phyloP scores from a whole-genome alignment of 202 grass and related monocot genomes.

The Carex sylvatica region DNA sequence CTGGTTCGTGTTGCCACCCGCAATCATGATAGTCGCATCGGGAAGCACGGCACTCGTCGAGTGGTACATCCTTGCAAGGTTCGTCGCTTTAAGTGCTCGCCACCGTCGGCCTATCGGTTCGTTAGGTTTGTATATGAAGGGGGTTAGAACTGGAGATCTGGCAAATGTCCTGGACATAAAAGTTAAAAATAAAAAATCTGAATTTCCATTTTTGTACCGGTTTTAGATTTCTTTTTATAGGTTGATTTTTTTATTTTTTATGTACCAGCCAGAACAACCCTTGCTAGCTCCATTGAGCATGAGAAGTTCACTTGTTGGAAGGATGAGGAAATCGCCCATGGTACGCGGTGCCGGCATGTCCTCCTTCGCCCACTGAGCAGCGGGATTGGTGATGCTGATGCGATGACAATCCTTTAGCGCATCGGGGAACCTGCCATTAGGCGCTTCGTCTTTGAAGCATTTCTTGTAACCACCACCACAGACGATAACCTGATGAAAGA shows the following conservation, averaged over 20 bases:
- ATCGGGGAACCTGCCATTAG: constrained; percentile 33
- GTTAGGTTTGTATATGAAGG: constrained; percentile 59
- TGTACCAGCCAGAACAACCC: constrained; percentile 64
- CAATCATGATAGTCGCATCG: constrained; percentile 69
- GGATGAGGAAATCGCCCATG: constrained; percentile 85
- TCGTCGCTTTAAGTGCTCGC: constrained; percentile 35
- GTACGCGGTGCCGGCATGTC: constrained; percentile 62
- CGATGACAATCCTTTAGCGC: constrained; percentile 61
- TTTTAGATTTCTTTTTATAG: not conserved
- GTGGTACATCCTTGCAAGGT: constrained; percentile 73
- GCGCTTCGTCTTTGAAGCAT: constrained; percentile 44
- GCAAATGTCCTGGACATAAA: constrained; percentile 36
- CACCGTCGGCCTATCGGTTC: constrained; percentile 34
- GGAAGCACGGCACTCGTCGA: constrained; percentile 71
- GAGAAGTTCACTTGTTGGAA: constrained; percentile 78
- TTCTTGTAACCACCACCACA: constrained; percentile 60
- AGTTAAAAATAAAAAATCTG: not conserved
- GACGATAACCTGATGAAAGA: constrained; percentile 49
- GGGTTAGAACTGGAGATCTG: constrained; percentile 36
- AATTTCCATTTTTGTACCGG: not conserved
- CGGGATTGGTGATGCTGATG: constrained; percentile 38
- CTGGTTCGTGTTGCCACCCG: constrained; percentile 74
- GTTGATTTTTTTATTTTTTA: not conserved
- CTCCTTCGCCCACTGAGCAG: constrained; percentile 49
- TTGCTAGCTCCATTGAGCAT: constrained; percentile 57